These are phyloP conservation scores for Beverwykella pulmonaria DNA, from an alignment of 495 filamentous ascomycete species.

Conservation along the genomic window DNA sequence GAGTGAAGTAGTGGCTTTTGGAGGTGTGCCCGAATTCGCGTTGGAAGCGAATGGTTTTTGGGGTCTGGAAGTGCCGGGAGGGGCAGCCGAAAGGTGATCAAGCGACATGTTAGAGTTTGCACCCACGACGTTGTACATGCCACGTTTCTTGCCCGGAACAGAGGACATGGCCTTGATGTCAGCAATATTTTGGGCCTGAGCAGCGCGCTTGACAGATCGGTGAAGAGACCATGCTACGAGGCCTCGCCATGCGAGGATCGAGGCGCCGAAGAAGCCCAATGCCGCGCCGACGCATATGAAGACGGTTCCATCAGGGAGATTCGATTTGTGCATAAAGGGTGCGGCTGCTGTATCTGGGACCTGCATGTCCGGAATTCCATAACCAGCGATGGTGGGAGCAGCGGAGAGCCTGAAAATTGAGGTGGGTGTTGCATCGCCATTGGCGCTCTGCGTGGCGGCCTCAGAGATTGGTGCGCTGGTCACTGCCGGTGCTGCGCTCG, in stretches of 20 bases:
- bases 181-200: constrained; percentile 65
- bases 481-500: neutral
- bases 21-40: constrained; percentile 53
- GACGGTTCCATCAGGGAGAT: constrained; percentile 87
- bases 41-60: constrained; percentile 46
- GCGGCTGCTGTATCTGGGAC: constrained; percentile 83
- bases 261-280: constrained; percentile 76
- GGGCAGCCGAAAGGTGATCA: constrained; percentile 50
- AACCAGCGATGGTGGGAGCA: constrained; percentile 55
- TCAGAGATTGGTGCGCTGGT: constrained; percentile 22
- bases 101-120: constrained; percentile 45
- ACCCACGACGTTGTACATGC: constrained; percentile 46
- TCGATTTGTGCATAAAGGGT: constrained; percentile 94
- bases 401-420: constrained; percentile 36
- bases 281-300: constrained; percentile 93
- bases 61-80: constrained; percentile 44
- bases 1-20: constrained; percentile 57
- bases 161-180: constrained; percentile 63
- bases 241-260: constrained; percentile 82
- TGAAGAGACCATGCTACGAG: constrained; percentile 91
- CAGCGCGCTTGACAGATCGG: constrained; percentile 81
- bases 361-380: constrained; percentile 60
- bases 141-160: constrained; percentile 42
- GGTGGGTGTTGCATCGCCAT: neutral
- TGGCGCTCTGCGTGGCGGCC: constrained; percentile 32